Evolutionary conservation across 148 eudicot species (phyloP).

Genomic region (Chenopodium formosanum): DNA sequence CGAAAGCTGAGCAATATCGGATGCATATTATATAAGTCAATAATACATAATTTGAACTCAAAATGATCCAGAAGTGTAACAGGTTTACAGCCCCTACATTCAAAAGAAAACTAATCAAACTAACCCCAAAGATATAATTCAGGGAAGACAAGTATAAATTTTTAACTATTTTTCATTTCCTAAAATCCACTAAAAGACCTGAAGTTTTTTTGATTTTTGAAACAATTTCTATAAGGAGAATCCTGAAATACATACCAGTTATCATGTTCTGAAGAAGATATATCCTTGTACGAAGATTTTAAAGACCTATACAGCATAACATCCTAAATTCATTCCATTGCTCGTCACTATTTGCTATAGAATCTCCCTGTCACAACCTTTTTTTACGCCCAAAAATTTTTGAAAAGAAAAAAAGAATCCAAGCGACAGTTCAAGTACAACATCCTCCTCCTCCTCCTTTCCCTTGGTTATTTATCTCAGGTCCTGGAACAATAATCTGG

Average conservation of each 20-base stretch:
- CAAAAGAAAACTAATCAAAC: not conserved
- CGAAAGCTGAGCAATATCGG: not conserved
- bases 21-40: not conserved
- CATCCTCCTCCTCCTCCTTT: conserved; percentile 37
- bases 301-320: conserved; percentile 25
- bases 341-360: conserved; percentile 17
- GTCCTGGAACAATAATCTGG: conserved; percentile 32
- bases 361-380: conserved; percentile 4
- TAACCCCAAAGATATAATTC: conserved; percentile 2
- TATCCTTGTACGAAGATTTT: conserved; percentile 5
- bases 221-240: not conserved
- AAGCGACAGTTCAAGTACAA: conserved; percentile 10
- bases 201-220: conserved; percentile 4
- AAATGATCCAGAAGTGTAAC: not conserved
- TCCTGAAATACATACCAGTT: conserved; percentile 6
- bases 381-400: not conserved
- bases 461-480: conserved; percentile 12
- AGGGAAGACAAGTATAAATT: not conserved
- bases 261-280: conserved; percentile 3
- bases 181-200: conserved; percentile 1
- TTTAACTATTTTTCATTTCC: conserved; percentile 5
- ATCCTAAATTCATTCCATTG: conserved; percentile 16
- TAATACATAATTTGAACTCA: conserved; percentile 1
- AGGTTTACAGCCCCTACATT: not conserved
- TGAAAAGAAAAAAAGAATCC: not conserved